A percentile compares a stretch with the other conserved stretches of the same genome.
phyloP scores from a whole-genome alignment of 371 early-diverging fungal genomes.

The Coelomomyces lativittatus region DNA sequence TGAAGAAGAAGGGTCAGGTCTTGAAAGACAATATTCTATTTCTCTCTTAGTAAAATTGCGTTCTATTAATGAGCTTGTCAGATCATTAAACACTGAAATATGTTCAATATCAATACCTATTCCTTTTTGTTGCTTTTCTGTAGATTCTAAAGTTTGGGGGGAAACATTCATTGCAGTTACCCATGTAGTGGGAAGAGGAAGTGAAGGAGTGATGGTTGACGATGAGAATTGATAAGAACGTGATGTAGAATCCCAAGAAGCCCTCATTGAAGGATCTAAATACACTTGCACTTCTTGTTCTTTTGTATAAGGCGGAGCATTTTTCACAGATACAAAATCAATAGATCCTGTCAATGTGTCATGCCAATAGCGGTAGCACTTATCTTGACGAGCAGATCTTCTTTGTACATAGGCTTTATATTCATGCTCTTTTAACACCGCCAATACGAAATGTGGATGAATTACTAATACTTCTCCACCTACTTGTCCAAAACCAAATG shows the following conservation, averaged over 20 bases:
- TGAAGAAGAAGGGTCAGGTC: slow-evolving; percentile 62
- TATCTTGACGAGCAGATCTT: slow-evolving; percentile 54
- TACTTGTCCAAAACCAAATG: slow-evolving; percentile 92
- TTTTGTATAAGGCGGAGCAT: slow-evolving; percentile 66
- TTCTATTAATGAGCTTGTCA: slow-evolving; percentile 65
- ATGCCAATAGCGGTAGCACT: slow-evolving; percentile 79
- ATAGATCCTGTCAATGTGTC: slow-evolving; percentile 70
- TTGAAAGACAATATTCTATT: slow-evolving; percentile 54
- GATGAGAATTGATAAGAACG: slow-evolving; percentile 58
- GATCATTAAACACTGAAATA: slow-evolving; percentile 25
- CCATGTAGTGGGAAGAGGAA: too few relatives aligned
- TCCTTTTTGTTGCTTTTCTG: background rate
- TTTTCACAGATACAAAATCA: slow-evolving; percentile 75
- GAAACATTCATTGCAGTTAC: background rate
- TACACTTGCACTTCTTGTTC: slow-evolving; percentile 71
- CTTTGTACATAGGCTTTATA: slow-evolving; percentile 53
- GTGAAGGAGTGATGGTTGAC: background rate
- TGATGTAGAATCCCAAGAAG: slow-evolving; percentile 51
- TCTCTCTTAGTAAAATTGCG: slow-evolving; percentile 77
- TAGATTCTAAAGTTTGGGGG: background rate
- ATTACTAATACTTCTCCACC: slow-evolving; percentile 79
- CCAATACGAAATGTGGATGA: slow-evolving; percentile 78
- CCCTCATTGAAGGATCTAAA: slow-evolving; percentile 77
- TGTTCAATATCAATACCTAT: slow-evolving; percentile 85
- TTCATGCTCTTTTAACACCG: slow-evolving; percentile 50